Percentiles rank a stretch among this genome's conserved stretches.
These are phyloP conservation scores for Aspergillus fischeri DNA, from an alignment of 2,329 filamentous ascomycete genomes.

Conservation along the genomic window DNA sequence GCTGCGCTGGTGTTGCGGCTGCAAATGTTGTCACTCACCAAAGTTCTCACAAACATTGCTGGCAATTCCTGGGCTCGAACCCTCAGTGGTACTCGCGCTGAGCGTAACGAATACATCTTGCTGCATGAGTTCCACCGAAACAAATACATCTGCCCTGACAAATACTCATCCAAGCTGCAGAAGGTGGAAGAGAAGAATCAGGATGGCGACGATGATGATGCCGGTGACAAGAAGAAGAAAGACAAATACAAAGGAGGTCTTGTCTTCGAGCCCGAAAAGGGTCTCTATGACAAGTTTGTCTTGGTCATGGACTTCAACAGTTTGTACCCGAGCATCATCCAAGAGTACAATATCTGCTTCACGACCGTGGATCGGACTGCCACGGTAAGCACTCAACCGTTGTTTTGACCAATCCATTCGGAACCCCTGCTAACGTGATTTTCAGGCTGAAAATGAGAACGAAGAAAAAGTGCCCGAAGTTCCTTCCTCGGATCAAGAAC, in stretches of 20 bases:
- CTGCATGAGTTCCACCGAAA: conserved; percentile 94
- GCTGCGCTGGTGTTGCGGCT: conserved; percentile 83
- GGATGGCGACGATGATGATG: conserved; percentile 63
- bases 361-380: conserved; percentile 83
- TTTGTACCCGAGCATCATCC: conserved; percentile 95
- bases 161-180: conserved; percentile 73
- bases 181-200: conserved; percentile 67
- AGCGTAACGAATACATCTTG: conserved; percentile 98
- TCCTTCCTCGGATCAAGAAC: conserved; percentile 65
- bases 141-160: conserved; percentile 98
- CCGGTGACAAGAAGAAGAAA: conserved; percentile 81
- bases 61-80: conserved; percentile 98
- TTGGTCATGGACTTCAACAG: conserved; percentile 99
- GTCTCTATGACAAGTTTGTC: conserved; percentile 95
- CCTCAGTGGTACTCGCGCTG: conserved; percentile 88
- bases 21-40: conserved; percentile 89
- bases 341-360: conserved; percentile 99
- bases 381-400: conserved; percentile 51
- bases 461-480: conserved; percentile 88
- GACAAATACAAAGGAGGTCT: conserved; percentile 99
- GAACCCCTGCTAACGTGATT: conserved; percentile 16
- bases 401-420: neutral
- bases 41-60: conserved; percentile 91
- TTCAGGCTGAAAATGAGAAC: conserved; percentile 58
- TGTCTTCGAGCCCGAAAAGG: conserved; percentile 96